Base-by-base conservation (phyloP, 129 eudicot species). In the Erigeron canadensis region DNA sequence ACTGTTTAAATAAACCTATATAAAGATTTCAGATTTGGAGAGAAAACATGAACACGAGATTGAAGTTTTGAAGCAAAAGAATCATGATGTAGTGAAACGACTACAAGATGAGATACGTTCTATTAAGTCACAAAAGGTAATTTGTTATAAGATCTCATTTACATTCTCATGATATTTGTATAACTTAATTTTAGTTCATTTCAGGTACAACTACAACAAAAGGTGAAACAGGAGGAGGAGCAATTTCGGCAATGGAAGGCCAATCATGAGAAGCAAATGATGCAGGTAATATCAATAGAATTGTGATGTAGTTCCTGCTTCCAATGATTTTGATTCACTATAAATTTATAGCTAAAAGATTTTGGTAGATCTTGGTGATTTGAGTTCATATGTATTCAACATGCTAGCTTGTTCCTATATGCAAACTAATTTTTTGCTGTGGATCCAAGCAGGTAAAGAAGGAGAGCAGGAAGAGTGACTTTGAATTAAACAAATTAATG, bases 201-300 rank as follows among this genome's bases (percentile, higher is more conserved):
- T 6, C 66, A 94, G 99, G 99, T 95, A 56, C 99, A 95, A 70
- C 76, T 95, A 81, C 99, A 95, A 70, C 91, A 95, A 54, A 95
- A 90, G 75, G 89, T 95, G 69, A 95, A 95, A 78, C 97, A 90
- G 65, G 97, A 90, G 81, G 86, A 91, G 66, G 99, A 90, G 74
- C 99, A 95, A 65, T 95, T 95, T 83, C 97, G 99, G 66, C 96
- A 82, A 77, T 95, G 96, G 97, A 95, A 90, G 75, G 87, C 97
- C 59, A 86, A 86, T 77, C 86, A 96, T 47, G 99, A 95, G 80
- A 95, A 95, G 77, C 97, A 95, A 78, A 75, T 86, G 73, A 81
- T 95, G 48, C 99, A 95, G 99, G 97, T 95, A 72, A 40, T 56
- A 72, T 67, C 40, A 28, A 75, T 13, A 13, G 28, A 16, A 28